Percentiles rank a stretch among this genome's conserved stretches.
Evolutionary conservation across 805 yeast genomes (phyloP).

Genomic region (Saccharomycopsis fibuligera): DNA sequence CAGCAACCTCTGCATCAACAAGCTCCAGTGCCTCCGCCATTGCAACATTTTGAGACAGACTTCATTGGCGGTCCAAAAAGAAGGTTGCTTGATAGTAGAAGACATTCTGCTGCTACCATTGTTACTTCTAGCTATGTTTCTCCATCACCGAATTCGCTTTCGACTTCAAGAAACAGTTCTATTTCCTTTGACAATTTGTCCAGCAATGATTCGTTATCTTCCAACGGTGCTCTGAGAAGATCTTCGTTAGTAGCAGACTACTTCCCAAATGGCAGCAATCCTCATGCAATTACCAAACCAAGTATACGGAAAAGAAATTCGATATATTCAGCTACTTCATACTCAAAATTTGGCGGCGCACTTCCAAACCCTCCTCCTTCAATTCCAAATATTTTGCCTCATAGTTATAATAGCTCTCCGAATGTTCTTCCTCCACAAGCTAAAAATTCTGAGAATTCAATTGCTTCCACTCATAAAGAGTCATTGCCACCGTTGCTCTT

Average conservation of each 20-base stretch:
- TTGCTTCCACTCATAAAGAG: background rate
- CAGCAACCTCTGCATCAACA: conserved; percentile 3
- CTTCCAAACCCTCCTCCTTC: background rate
- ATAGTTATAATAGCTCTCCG: background rate
- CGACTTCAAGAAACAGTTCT: conserved; percentile 12
- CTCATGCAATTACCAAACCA: background rate
- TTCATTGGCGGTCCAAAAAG: conserved; percentile 3
- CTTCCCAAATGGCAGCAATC: background rate
- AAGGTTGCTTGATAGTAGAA: conserved; percentile 17
- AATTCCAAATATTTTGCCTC: background rate
- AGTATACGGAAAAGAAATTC: background rate
- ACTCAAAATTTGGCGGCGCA: no score
- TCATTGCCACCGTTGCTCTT: background rate
- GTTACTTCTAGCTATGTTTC: background rate
- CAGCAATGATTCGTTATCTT: conserved; percentile 11
- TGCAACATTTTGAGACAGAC: background rate
- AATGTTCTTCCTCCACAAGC: background rate
- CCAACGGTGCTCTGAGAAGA: conserved; percentile 12
- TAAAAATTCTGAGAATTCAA: background rate
- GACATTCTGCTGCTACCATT: conserved; percentile 21
- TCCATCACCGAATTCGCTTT: conserved; percentile 14
- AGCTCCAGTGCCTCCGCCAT: background rate
- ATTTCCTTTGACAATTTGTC: conserved; percentile 17
- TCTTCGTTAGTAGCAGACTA: conserved; percentile 6
- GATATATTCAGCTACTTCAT: background rate